Conservation (phyloP, 352 stramenopile genomes). For the Discostella stelligera region DNA sequence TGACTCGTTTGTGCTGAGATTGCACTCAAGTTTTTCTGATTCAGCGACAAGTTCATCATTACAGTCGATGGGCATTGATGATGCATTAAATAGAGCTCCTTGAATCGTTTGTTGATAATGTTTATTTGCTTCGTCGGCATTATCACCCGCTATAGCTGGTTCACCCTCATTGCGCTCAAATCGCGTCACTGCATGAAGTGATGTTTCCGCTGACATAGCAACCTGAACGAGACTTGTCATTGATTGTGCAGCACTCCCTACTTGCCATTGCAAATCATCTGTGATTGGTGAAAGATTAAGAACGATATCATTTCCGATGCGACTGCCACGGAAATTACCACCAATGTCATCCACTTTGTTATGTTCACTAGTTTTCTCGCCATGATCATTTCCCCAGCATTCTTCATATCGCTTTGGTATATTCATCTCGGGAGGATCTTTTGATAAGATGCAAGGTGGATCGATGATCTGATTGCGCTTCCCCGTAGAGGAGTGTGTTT, state of each 20-base stretch:
- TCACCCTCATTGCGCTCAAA: background rate
- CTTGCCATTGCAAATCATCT: constrained; percentile 9
- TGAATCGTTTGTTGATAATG: background rate
- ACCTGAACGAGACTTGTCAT: constrained; percentile 2
- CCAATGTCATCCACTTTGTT: background rate
- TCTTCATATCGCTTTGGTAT: background rate
- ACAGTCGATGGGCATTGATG: background rate
- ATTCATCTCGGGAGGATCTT: constrained; percentile 34
- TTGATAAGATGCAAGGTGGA: constrained; percentile 27
- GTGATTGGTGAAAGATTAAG: constrained; percentile 17
- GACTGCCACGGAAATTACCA: constrained; percentile 2
- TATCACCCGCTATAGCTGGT: background rate
- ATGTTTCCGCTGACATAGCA: constrained; percentile 1
- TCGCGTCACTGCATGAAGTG: constrained; percentile 1
- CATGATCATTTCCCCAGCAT: background rate
- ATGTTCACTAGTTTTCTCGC: background rate
- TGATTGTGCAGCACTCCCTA: constrained; percentile 2
- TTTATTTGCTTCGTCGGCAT: background rate
- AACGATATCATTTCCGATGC: constrained; percentile 22
- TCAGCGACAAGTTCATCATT: background rate
- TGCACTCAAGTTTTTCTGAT: background rate
- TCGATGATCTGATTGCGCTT: constrained; percentile 11
- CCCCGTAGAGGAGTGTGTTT: background rate
- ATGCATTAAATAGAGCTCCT: background rate
- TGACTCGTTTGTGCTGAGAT: background rate